A percentile compares a stretch with the other conserved stretches of the same genome.
phyloP scores from a whole-genome alignment of 805 yeast genomes.

The Metschnikowia drakensbergensis region DNA sequence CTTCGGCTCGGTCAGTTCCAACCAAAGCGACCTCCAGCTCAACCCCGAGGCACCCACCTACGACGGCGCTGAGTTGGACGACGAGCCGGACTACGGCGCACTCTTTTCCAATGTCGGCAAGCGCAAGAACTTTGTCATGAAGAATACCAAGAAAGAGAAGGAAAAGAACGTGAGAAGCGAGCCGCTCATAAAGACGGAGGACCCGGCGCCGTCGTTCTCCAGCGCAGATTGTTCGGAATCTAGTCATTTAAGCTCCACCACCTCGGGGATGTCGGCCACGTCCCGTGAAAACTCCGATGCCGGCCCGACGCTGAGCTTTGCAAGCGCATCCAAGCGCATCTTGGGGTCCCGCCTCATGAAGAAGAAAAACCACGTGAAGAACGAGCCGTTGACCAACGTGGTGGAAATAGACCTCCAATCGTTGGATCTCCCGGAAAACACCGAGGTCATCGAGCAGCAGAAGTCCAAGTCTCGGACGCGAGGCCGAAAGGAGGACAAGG shows the following conservation, averaged over 20 bases:
- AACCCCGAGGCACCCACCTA: neutral
- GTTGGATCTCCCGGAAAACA: conserved; percentile 38
- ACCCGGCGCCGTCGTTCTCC: conserved; percentile 8
- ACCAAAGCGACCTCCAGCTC: neutral
- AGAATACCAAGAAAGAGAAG: conserved; percentile 17
- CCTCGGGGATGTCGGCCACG: conserved; percentile 6
- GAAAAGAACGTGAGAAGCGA: no score
- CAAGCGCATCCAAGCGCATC: conserved; percentile 37
- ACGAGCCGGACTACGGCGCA: conserved; percentile 42
- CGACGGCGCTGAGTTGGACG: conserved; percentile 1
- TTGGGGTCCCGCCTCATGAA: conserved; percentile 38
- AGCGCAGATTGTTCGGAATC: conserved; percentile 17
- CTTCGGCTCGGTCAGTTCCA: neutral
- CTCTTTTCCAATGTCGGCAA: conserved; percentile 43
- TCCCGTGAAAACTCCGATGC: neutral
- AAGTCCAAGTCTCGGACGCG: conserved; percentile 38
- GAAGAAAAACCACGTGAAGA: conserved; percentile 20
- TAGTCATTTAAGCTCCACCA: conserved; percentile 4
- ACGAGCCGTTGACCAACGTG: conserved; percentile 17
- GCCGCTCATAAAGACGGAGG: neutral
- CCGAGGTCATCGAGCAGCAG: conserved; percentile 33
- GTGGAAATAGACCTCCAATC: conserved; percentile 39
- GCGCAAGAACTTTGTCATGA: conserved; percentile 30
- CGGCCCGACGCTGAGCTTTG: conserved; percentile 19
- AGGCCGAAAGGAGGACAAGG: conserved; percentile 62